Evolutionary conservation across 495 filamentous ascomycete species (phyloP).

Genomic region (Neurospora sublineolata): DNA sequence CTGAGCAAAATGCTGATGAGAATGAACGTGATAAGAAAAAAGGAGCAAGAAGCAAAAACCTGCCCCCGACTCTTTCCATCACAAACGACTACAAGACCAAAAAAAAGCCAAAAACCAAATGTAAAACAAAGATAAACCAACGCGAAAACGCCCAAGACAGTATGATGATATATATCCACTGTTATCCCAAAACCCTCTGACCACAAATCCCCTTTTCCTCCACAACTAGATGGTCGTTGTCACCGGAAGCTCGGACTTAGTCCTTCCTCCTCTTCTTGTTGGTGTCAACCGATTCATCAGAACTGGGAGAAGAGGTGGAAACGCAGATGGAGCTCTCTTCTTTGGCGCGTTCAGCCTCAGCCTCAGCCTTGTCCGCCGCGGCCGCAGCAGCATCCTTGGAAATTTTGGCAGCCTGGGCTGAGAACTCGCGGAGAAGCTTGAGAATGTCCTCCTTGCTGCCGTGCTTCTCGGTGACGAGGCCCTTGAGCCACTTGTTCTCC

Average conservation of each 20-base stretch:
- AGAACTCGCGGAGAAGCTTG: conserved; percentile 32
- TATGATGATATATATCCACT: conserved; percentile 5
- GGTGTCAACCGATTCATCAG: background rate
- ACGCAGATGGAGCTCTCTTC: conserved; percentile 2
- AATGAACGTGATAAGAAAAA: background rate
- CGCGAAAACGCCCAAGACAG: background rate
- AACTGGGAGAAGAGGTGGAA: background rate
- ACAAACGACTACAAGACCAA: conserved; percentile 3
- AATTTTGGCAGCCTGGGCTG: conserved; percentile 7
- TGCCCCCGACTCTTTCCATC: background rate
- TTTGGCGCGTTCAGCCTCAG: conserved; percentile 2
- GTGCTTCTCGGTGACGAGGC: conserved; percentile 86
- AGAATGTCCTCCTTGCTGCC: conserved; percentile 42
- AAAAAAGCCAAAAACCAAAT: background rate
- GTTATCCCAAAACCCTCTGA: background rate
- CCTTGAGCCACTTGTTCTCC: conserved; percentile 95
- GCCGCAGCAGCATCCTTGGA: background rate
- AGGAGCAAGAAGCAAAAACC: background rate
- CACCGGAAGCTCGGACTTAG: background rate
- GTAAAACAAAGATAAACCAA: background rate
- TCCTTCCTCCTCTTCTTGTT: conserved; percentile 5
- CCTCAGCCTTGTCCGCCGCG: background rate
- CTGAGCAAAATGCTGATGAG: background rate
- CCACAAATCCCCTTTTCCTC: background rate
- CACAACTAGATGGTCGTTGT: background rate